phyloP scores from a whole-genome alignment of 2,329 filamentous ascomycete genomes.

The Leptographium wingfieldii region DNA sequence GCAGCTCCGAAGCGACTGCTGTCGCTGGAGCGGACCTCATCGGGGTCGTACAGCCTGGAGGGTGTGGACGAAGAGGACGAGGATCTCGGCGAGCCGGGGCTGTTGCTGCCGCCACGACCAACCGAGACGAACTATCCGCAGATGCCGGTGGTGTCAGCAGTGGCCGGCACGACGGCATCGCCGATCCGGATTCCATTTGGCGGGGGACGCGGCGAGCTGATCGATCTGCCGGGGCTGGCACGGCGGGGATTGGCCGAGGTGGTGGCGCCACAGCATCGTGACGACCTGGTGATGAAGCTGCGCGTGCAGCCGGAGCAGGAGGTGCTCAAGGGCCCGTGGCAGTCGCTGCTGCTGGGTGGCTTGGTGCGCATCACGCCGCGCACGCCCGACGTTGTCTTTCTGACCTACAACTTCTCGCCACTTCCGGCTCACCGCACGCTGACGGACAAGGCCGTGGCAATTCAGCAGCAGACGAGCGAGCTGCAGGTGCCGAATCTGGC shows the following conservation, averaged over 20 bases:
- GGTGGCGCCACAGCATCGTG: constrained; percentile 52
- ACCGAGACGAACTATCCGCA: constrained; percentile 62
- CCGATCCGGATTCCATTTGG: constrained; percentile 90
- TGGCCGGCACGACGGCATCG: constrained; percentile 88
- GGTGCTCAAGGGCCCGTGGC: constrained; percentile 53
- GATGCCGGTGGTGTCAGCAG: constrained; percentile 74
- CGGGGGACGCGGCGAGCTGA: constrained; percentile 72
- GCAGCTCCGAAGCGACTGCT: constrained; percentile 3
- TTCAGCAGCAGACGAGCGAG: constrained; percentile 52
- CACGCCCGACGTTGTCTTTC: constrained; percentile 49
- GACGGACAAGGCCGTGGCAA: constrained; percentile 65
- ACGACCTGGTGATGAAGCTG: constrained; percentile 64
- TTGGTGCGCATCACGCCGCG: constrained; percentile 77
- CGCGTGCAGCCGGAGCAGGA: constrained; percentile 63
- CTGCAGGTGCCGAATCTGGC: constrained; percentile 52
- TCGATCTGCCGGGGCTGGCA: constrained; percentile 79
- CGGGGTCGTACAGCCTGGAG: constrained; percentile 1
- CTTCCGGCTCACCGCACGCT: constrained; percentile 63
- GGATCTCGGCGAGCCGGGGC: constrained; percentile 27
- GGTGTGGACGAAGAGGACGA: background rate
- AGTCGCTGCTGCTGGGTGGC: constrained; percentile 75
- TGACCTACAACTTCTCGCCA: constrained; percentile 81
- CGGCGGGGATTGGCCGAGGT: constrained; percentile 60
- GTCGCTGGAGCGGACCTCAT: background rate
- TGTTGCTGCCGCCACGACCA: constrained; percentile 73